These are phyloP conservation scores for Nannizziopsis barbatae DNA, from an alignment of 2,329 filamentous ascomycete species.

Conservation along the genomic window DNA sequence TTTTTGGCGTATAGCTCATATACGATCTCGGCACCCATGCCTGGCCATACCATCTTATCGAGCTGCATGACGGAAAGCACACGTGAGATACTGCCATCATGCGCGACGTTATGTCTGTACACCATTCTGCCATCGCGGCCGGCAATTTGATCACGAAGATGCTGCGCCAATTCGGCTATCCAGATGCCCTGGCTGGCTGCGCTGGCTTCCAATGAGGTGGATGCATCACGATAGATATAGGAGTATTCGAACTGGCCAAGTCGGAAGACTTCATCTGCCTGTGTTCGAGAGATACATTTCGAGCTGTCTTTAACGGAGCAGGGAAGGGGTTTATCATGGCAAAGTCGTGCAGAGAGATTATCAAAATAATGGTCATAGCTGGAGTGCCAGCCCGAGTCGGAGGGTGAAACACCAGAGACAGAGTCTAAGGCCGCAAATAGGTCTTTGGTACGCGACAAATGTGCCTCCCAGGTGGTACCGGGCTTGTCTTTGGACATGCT, in stretches of 20 bases:
- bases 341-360: constrained; percentile 67
- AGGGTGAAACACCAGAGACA: constrained; percentile 53
- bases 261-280: constrained; percentile 61
- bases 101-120: constrained; percentile 68
- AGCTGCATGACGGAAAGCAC: constrained; percentile 60
- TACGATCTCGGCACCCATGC: constrained; percentile 68
- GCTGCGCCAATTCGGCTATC: constrained; percentile 57
- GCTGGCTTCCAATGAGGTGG: constrained; percentile 51
- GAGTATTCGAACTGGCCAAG: constrained; percentile 72
- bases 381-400: constrained; percentile 53
- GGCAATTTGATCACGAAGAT: constrained; percentile 47
- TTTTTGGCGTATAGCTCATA: constrained; percentile 57
- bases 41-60: constrained; percentile 70
- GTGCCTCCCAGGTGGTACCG: constrained; percentile 49
- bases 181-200: constrained; percentile 58
- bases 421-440: constrained; percentile 53
- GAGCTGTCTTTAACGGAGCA: constrained; percentile 45
- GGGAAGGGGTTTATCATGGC: constrained; percentile 60
- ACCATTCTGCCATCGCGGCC: constrained; percentile 33
- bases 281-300: constrained; percentile 50
- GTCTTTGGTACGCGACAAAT: constrained; percentile 46
- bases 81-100: constrained; percentile 61
- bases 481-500: constrained; percentile 37
- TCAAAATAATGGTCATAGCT: constrained; percentile 73
- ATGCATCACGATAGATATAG: constrained; percentile 60